Conservation (phyloP, 2,329 filamentous ascomycete genomes). For the Pseudonectria buxi region DNA sequence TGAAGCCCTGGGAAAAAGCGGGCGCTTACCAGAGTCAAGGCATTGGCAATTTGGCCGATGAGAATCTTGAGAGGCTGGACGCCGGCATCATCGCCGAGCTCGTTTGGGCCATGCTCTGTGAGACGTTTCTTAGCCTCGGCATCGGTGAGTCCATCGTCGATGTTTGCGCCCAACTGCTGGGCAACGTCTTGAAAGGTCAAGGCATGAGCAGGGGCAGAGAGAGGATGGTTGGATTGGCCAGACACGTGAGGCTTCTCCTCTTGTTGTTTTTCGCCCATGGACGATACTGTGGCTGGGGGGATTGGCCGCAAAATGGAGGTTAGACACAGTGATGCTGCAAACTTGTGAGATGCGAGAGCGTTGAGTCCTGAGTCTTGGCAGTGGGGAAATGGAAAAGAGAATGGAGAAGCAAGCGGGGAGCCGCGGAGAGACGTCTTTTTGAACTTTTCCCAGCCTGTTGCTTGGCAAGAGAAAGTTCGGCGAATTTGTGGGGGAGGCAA, state of each 20-base stretch:
- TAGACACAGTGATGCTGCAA: too few relatives aligned
- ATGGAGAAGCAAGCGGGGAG: too few relatives aligned
- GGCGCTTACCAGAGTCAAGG: constrained; percentile 60
- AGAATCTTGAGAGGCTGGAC: constrained; percentile 59
- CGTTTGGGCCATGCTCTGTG: constrained; percentile 53
- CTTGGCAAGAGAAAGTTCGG: too few relatives aligned
- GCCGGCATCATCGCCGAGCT: constrained; percentile 53
- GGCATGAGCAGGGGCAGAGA: constrained; percentile 57
- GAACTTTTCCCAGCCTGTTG: too few relatives aligned
- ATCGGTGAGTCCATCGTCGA: constrained; percentile 50
- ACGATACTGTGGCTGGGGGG: too few relatives aligned
- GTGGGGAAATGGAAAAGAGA: too few relatives aligned
- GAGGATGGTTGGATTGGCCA: constrained; percentile 40
- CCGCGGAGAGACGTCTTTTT: too few relatives aligned
- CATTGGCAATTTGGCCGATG: constrained; percentile 60
- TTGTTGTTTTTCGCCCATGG: constrained; percentile 20
- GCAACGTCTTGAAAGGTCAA: constrained; percentile 47
- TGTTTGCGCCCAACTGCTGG: constrained; percentile 47
- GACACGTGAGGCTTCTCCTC: constrained; percentile 25
- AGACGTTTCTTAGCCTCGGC: constrained; percentile 49
- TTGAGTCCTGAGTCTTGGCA: too few relatives aligned
- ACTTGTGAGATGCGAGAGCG: too few relatives aligned
- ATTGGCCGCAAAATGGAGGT: too few relatives aligned
- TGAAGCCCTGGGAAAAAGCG: too few relatives aligned
- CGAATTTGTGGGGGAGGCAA: too few relatives aligned